Conservation (phyloP, 108 stramenopile species). For the Nitzschia sp. region DNA sequence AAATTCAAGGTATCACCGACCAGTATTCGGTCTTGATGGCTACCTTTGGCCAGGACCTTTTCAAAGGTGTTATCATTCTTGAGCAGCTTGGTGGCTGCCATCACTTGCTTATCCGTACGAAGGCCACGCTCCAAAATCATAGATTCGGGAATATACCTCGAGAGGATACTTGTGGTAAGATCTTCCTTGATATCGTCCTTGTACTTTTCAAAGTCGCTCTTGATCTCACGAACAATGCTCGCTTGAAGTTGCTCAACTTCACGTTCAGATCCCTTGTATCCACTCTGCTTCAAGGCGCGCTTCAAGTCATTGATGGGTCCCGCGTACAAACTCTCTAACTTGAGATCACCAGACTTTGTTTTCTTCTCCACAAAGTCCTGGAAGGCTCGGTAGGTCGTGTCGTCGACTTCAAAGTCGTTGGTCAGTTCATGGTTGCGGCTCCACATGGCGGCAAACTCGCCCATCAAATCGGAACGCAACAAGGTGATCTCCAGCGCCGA, state of each 20-base stretch:
- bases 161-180: conserved; percentile 70
- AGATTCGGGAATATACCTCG: conserved; percentile 83
- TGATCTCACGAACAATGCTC: conserved; percentile 69
- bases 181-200: conserved; percentile 86
- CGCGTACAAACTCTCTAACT: conserved; percentile 74
- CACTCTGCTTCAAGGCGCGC: conserved; percentile 64
- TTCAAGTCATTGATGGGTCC: conserved; percentile 68
- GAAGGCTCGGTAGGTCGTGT: conserved; percentile 74
- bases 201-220: conserved; percentile 84
- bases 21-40: conserved; percentile 14
- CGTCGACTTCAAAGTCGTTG: conserved; percentile 78
- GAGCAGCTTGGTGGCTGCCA: conserved; percentile 67
- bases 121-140: conserved; percentile 80
- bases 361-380: conserved; percentile 67
- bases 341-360: conserved; percentile 69
- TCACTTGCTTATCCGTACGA: conserved; percentile 66
- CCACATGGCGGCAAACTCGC: conserved; percentile 89
- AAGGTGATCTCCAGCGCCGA: conserved; percentile 88
- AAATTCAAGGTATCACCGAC: conserved; percentile 3
- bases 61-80: conserved; percentile 61
- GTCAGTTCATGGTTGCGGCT: conserved; percentile 67
- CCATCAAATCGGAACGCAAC: conserved; percentile 67
- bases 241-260: conserved; percentile 71
- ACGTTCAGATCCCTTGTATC: conserved; percentile 62
- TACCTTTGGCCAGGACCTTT: conserved; percentile 63